These are phyloP conservation scores for Nicotiana paniculata DNA, from an alignment of 257 asterid species.

Conservation along the genomic window DNA sequence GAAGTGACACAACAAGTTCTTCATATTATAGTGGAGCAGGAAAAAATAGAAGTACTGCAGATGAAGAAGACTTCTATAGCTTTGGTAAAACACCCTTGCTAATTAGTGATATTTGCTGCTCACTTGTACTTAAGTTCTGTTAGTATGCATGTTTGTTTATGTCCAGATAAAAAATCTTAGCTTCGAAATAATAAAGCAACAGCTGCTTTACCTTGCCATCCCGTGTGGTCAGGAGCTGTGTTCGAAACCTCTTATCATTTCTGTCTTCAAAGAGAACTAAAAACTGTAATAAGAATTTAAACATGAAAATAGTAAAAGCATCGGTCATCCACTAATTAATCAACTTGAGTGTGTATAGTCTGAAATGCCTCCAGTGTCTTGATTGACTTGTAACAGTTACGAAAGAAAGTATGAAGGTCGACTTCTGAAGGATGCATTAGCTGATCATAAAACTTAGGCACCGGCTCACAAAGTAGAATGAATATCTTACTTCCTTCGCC, in stretches of 20 bases:
- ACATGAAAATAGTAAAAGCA: neutral
- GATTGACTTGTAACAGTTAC: neutral
- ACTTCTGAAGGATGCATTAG: neutral
- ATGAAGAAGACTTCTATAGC: constrained; percentile 84
- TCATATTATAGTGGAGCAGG: constrained; percentile 46
- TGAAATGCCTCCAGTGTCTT: neutral
- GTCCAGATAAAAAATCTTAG: neutral
- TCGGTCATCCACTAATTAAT: neutral
- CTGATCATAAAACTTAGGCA: neutral
- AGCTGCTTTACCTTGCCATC: neutral
- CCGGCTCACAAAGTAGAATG: neutral
- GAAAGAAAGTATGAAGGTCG: neutral
- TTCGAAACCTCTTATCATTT: neutral
- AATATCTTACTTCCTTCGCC: neutral
- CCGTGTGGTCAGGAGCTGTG: neutral
- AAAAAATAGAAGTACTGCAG: constrained; percentile 30
- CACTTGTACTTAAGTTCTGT: neutral
- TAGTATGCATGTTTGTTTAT: neutral
- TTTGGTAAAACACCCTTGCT: constrained; percentile 51
- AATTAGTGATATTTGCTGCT: neutral
- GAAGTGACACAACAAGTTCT: constrained; percentile 45
- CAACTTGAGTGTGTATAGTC: neutral
- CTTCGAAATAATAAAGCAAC: neutral
- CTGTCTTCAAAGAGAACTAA: neutral
- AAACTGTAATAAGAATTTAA: neutral